Percentiles rank a stretch among this genome's conserved stretches.
Conservation (phyloP, 768 basidiomycete genomes). For the Amanita pseudoporphyria region DNA sequence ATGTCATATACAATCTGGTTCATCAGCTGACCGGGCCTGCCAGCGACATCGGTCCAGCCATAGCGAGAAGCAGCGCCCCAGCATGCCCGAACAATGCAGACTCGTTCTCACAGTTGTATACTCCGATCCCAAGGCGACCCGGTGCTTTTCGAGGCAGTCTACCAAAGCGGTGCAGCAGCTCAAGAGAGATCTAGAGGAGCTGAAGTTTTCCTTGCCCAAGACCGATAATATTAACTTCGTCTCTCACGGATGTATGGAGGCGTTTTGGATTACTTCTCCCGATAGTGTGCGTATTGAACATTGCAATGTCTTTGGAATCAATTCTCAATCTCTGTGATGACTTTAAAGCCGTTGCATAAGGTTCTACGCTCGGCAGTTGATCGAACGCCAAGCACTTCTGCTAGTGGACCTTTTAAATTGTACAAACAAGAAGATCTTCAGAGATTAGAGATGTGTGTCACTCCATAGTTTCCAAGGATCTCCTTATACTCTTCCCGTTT, state of each 20-base stretch:
- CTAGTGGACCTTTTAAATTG: not conserved
- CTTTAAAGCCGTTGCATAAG: not conserved
- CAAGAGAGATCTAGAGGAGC: not conserved
- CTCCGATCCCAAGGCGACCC: constrained; percentile 2
- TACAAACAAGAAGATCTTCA: not conserved
- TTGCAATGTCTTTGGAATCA: not conserved
- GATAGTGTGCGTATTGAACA: not conserved
- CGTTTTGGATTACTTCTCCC: constrained; percentile 2
- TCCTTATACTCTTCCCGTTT: not conserved
- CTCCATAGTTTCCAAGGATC: too few relatives aligned
- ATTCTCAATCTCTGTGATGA: not conserved
- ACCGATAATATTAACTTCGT: not conserved
- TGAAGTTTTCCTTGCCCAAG: not conserved
- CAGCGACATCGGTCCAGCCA: too few relatives aligned
- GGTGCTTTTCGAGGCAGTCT: constrained; percentile 1
- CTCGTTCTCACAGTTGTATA: not conserved
- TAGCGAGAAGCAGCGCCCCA: too few relatives aligned
- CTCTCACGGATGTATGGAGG: constrained; percentile 3
- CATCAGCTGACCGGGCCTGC: too few relatives aligned
- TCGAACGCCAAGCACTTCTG: not conserved
- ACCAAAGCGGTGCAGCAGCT: not conserved
- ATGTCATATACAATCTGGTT: too few relatives aligned
- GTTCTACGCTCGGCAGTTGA: not conserved
- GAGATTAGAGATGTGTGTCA: not conserved
- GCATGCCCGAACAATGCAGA: not conserved